phyloP scores from a whole-genome alignment of 306 rosid genomes.

The Cucurbita pepo region DNA sequence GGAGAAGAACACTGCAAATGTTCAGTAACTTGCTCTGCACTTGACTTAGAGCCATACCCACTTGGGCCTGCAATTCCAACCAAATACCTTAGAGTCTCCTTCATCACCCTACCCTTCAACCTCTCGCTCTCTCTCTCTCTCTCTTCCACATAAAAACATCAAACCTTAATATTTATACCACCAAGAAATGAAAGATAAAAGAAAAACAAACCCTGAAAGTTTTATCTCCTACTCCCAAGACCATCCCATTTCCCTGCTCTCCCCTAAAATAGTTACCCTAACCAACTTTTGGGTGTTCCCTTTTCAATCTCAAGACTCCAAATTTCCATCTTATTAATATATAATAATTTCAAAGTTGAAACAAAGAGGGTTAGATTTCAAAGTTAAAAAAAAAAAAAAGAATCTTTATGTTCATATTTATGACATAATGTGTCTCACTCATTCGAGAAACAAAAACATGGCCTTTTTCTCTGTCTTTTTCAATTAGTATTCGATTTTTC shows the following conservation, averaged over 20 bases:
- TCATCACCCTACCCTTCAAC: conserved; percentile 15
- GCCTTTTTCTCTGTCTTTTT: background rate
- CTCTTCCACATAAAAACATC: background rate
- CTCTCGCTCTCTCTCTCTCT: no score
- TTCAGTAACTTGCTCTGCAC: conserved; percentile 73
- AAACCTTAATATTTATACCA: background rate
- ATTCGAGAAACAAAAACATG: background rate
- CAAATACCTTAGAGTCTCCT: conserved; percentile 64
- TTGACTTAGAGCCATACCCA: conserved; percentile 87
- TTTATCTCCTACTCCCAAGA: background rate
- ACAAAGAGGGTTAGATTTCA: background rate
- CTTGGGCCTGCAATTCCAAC: conserved; percentile 95
- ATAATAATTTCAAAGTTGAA: no score
- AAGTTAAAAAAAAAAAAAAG: background rate
- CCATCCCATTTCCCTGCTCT: background rate
- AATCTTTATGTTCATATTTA: background rate
- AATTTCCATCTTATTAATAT: background rate
- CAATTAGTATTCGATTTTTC: background rate
- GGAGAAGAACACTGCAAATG: conserved; percentile 23
- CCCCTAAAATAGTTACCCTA: background rate
- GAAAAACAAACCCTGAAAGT: background rate
- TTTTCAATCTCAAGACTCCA: background rate
- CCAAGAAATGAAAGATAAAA: background rate
- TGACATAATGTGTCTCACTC: background rate
- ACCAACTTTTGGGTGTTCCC: background rate